These are phyloP conservation scores for Epichloe scottii DNA, from an alignment of 2,329 filamentous ascomycete species.

Conservation along the genomic window DNA sequence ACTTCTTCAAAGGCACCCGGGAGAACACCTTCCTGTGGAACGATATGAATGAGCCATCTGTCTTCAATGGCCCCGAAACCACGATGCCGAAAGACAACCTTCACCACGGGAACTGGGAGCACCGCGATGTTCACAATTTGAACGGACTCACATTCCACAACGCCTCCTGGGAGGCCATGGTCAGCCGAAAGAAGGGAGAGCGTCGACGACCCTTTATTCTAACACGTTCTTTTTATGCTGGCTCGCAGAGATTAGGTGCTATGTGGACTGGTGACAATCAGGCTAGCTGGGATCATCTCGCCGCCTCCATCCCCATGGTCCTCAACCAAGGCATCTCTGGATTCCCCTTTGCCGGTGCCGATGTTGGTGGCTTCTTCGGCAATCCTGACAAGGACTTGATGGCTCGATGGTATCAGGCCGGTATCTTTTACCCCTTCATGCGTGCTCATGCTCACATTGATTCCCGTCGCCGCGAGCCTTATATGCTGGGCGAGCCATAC, in stretches of 20 bases:
- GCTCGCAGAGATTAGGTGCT: slow-evolving; percentile 77
- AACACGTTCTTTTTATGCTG: slow-evolving; percentile 84
- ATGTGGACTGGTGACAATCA: slow-evolving; percentile 99
- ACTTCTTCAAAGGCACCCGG: slow-evolving; percentile 73
- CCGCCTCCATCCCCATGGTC: slow-evolving; percentile 84
- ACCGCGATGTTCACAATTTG: slow-evolving; percentile 90
- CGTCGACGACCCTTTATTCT: slow-evolving; percentile 79
- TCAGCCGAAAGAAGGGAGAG: slow-evolving; percentile 78
- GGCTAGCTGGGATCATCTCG: slow-evolving; percentile 82
- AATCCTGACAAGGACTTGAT: slow-evolving; percentile 89
- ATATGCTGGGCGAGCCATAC: slow-evolving; percentile 74
- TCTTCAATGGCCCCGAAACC: slow-evolving; percentile 96
- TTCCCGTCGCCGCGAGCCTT: slow-evolving; percentile 85
- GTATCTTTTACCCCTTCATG: slow-evolving; percentile 97
- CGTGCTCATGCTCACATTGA: slow-evolving; percentile 95
- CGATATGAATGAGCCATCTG: slow-evolving; percentile 98
- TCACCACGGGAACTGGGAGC: slow-evolving; percentile 85
- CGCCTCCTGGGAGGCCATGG: slow-evolving; percentile 75
- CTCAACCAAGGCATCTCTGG: slow-evolving; percentile 85
- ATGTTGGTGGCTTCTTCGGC: slow-evolving; percentile 96
- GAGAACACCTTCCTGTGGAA: slow-evolving; percentile 95
- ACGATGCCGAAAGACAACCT: slow-evolving; percentile 99
- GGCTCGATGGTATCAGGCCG: slow-evolving; percentile 91
- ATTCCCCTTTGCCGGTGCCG: slow-evolving; percentile 86
- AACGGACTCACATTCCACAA: slow-evolving; percentile 95